A percentile compares a stretch with the other conserved stretches of the same genome.
Conservation (phyloP, 495 filamentous ascomycete species). For the Podospora anserina region DNA sequence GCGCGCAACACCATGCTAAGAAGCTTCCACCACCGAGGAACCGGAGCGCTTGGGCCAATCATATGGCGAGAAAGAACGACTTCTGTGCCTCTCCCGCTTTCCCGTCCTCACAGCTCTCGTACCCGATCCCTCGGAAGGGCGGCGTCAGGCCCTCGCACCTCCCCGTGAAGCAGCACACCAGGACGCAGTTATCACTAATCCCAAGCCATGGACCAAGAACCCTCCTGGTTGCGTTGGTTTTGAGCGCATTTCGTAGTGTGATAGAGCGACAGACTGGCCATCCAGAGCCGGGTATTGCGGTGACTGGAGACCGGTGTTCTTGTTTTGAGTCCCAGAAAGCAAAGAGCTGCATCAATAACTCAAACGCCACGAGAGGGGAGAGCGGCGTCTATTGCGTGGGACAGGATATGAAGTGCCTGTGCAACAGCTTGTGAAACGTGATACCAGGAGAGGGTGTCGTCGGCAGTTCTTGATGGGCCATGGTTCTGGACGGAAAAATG, state of each 20-base stretch:
- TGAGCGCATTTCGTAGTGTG: background rate
- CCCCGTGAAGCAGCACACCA: background rate
- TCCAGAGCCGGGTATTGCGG: background rate
- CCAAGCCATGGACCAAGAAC: background rate
- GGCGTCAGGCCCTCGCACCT: background rate
- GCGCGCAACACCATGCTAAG: background rate
- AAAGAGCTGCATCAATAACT: background rate
- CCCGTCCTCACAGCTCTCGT: constrained; percentile 3
- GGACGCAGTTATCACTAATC: background rate
- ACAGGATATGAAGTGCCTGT: background rate
- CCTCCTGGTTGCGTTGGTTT: background rate
- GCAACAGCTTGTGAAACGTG: background rate
- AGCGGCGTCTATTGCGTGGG: constrained; percentile 1
- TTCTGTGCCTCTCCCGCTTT: constrained; percentile 4
- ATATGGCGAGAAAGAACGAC: background rate
- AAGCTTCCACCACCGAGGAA: background rate
- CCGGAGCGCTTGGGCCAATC: background rate
- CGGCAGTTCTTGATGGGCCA: background rate
- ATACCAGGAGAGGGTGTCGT: background rate
- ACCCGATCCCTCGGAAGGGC: constrained; percentile 2
- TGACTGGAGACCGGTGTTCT: background rate
- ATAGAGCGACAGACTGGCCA: background rate
- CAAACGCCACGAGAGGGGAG: constrained; percentile 1
- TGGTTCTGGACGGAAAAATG: background rate
- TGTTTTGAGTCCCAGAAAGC: background rate